Evolutionary conservation across 2,329 filamentous ascomycete genomes (phyloP), one percentile per base, ranked within the genome.

Genomic region (Phoma sp.): DNA sequence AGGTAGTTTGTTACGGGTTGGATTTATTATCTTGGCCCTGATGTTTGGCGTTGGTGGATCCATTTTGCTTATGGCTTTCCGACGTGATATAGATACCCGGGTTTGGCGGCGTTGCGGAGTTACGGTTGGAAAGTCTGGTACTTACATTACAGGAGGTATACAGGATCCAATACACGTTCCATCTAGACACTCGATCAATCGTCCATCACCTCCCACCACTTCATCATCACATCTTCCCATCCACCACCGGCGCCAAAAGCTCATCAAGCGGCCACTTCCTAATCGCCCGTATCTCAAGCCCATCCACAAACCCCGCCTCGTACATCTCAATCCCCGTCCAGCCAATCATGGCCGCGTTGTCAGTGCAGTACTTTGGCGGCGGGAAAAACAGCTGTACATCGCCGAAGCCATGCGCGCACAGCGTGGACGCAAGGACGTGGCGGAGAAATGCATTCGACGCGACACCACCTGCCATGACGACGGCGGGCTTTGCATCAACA

Each of bases 331-430:
- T 83, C 0, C 89, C 95, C 1, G 93, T 82, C 93, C 95, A 98
- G 1, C 89, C 93, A 71, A 98, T 93, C 95, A 99, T 99, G 40
- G 92, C 91, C 11, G 95, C 95, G 74, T 99, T 98, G 69, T 99
- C 95, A 0, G 92, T 97, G 71, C 95, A 98, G 47, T 93, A 81
- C 34, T 81, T 80, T 9, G 84, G 75, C 2, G 92, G 92, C n/a
- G 95, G 93, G 49, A 89, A 90, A 25, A 88, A 76, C 7, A 97
- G 74, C 10, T 81, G 65, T 23, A 96, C 73, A 59, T 85, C 65
- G 0, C 71, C 68, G 67, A 86, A 88, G 0, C 90, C 90, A 36
- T 89, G 83, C n/a, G 80, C 83, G 59, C 88, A 83, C 34, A 97
- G 77, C 43, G 81, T 84, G n/a, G 72, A 74, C 2, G 79, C 76